phyloP scores from a whole-genome alignment of 441 rosid genomes.

The Pelargonium australe region DNA sequence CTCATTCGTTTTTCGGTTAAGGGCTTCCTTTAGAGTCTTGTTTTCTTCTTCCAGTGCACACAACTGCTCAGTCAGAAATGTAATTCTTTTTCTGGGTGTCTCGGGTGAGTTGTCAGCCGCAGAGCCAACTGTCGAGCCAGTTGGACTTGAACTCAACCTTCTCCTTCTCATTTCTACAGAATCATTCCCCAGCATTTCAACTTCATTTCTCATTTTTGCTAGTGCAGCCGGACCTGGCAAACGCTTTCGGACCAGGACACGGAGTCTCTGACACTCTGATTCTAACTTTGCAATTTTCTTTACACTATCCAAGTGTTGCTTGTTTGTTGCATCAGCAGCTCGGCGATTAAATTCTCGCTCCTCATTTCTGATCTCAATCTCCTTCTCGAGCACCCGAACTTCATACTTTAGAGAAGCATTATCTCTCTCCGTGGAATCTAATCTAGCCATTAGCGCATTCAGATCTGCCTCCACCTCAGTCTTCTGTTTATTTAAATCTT shows the following conservation, averaged over 20 bases:
- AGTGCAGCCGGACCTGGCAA: constrained; percentile 72
- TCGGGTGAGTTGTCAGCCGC: constrained; percentile 27
- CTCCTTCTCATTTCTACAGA: constrained; percentile 44
- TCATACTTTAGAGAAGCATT: constrained; percentile 69
- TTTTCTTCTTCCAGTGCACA: constrained; percentile 73
- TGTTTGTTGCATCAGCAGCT: constrained; percentile 62
- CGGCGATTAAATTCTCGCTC: constrained; percentile 69
- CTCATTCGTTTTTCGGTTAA: constrained; percentile 49
- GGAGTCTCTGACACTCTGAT: constrained; percentile 80
- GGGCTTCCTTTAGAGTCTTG: constrained; percentile 55
- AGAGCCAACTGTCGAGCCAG: constrained; percentile 31
- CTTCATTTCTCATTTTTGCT: constrained; percentile 73
- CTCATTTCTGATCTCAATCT: constrained; percentile 69
- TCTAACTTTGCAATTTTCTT: constrained; percentile 80
- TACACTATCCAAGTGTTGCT: constrained; percentile 61
- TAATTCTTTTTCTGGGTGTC: constrained; percentile 34
- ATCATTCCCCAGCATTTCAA: constrained; percentile 52
- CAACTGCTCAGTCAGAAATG: constrained; percentile 51
- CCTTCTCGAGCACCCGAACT: constrained; percentile 75
- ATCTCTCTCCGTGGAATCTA: constrained; percentile 71
- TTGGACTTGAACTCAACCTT: constrained; percentile 43
- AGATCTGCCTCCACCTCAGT: constrained; percentile 44
- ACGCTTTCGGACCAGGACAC: constrained; percentile 63
- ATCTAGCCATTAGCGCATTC: constrained; percentile 45
- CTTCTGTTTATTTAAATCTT: constrained; percentile 47